Percentiles rank a stretch among this genome's conserved stretches.
Conservation (phyloP, 139 green algal genomes). For the Pleodorina starrii region DNA sequence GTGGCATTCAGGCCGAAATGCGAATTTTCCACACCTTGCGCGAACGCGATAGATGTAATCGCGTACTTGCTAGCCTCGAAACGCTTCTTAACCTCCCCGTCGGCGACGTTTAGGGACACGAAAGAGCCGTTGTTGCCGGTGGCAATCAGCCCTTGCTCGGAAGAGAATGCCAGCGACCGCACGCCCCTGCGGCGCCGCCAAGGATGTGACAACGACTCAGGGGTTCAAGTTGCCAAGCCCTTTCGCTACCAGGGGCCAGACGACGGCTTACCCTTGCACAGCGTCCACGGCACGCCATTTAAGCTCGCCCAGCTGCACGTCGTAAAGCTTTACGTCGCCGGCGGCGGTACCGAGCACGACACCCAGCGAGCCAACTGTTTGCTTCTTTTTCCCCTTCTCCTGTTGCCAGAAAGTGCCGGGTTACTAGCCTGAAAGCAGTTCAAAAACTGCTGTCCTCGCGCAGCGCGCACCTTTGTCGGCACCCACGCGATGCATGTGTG, state of each 20-base stretch:
- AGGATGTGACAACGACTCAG: neutral
- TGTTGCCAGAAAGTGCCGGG: neutral
- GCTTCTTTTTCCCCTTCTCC: conserved; percentile 53
- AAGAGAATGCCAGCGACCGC: conserved; percentile 40
- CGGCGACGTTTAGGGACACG: conserved; percentile 30
- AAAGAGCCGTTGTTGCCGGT: conserved; percentile 44
- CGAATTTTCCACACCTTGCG: conserved; percentile 65
- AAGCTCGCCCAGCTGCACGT: conserved; percentile 68
- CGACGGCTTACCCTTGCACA: conserved; percentile 71
- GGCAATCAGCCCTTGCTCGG: conserved; percentile 41
- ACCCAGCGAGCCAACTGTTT: neutral
- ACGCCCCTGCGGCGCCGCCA: conserved; percentile 61
- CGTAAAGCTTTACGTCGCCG: conserved; percentile 73
- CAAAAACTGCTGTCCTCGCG: neutral
- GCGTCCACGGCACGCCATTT: conserved; percentile 62
- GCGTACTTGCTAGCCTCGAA: conserved; percentile 74
- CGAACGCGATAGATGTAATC: conserved; percentile 57
- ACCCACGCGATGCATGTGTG: conserved; percentile 60
- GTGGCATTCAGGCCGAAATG: too few species aligned
- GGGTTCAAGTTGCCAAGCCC: neutral
- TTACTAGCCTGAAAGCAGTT: neutral
- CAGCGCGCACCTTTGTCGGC: conserved; percentile 11
- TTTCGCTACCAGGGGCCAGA: neutral
- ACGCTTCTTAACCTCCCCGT: conserved; percentile 44
- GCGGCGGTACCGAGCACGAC: conserved; percentile 69